A percentile compares a stretch with the other conserved stretches of the same genome.
Evolutionary conservation across 148 eudicot species (phyloP).

Genomic region (Rhododendron molle): DNA sequence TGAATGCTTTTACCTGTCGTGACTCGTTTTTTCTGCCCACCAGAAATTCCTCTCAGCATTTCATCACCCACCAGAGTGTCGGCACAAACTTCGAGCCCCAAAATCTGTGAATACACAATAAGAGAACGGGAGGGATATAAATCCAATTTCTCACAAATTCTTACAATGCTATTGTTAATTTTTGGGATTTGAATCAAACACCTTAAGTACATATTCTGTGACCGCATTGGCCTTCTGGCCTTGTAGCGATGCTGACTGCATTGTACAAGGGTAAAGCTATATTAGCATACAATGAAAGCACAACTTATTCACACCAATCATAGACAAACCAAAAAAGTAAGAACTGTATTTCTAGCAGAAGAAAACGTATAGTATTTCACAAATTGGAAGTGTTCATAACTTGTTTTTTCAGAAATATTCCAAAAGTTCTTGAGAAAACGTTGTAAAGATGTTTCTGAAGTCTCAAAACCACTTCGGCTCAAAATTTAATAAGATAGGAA

Average conservation of each 20-base stretch:
- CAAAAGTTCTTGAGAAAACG: not conserved
- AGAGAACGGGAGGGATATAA: not conserved
- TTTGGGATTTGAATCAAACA: not conserved
- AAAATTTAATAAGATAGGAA: too few relatives aligned
- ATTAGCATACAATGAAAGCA: not conserved
- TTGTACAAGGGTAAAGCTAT: not conserved
- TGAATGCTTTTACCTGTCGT: not conserved
- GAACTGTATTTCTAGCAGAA: not conserved
- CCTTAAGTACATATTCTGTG: slow-evolving; percentile 18
- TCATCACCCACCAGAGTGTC: too few relatives aligned
- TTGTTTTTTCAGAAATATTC: not conserved
- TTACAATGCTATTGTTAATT: not conserved
- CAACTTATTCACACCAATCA: not conserved
- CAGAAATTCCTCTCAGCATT: too few relatives aligned
- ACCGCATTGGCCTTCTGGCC: slow-evolving; percentile 11
- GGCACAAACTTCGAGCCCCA: too few relatives aligned
- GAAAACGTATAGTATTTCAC: too few relatives aligned
- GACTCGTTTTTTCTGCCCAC: too few relatives aligned
- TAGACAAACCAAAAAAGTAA: not conserved
- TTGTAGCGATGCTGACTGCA: slow-evolving; percentile 8
- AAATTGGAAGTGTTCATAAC: too few relatives aligned
- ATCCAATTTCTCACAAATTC: not conserved
- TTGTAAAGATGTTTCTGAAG: too few relatives aligned
- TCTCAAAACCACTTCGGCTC: too few relatives aligned
- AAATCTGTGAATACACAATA: slow-evolving; percentile 27